Evolutionary conservation across 176 grass and related monocot genomes (phyloP).

Genomic region (Bonia amplexicaulis): DNA sequence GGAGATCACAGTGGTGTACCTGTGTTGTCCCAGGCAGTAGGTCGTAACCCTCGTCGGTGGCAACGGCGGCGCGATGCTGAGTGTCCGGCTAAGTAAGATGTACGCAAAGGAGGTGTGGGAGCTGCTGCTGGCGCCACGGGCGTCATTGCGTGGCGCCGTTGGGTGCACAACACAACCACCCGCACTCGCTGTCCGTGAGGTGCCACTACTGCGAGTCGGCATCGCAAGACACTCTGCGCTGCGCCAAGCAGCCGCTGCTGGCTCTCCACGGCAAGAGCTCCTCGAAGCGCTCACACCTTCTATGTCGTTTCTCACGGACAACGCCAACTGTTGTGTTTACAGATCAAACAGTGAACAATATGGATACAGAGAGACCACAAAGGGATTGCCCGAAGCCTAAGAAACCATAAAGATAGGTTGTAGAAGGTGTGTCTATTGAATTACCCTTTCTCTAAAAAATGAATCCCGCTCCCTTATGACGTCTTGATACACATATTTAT

Average conservation of each 20-base stretch:
- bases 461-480: too few species aligned
- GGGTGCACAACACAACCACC: neutral
- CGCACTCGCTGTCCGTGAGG: slow-evolving; percentile 41
- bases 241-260: slow-evolving; percentile 42
- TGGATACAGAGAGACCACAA: too few species aligned
- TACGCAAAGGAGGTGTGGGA: slow-evolving; percentile 84
- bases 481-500: too few species aligned
- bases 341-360: too few species aligned
- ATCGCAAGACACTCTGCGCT: slow-evolving; percentile 38
- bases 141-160: slow-evolving; percentile 29
- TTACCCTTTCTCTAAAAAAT: too few species aligned
- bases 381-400: too few species aligned
- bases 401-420: too few species aligned
- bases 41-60: slow-evolving; percentile 21
- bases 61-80: neutral
- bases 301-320: too few species aligned
- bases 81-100: slow-evolving; percentile 61
- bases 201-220: slow-evolving; percentile 64
- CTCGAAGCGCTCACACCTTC: neutral
- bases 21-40: slow-evolving; percentile 48
- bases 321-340: too few species aligned
- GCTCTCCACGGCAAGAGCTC: neutral
- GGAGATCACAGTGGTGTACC: slow-evolving; percentile 78
- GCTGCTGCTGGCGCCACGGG: slow-evolving; percentile 73
- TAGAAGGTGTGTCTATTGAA: too few species aligned